A percentile compares a stretch with the other conserved stretches of the same genome.
Conservation (phyloP, 371 early-diverging fungal genomes). For the Blastocladiella emersonii region DNA sequence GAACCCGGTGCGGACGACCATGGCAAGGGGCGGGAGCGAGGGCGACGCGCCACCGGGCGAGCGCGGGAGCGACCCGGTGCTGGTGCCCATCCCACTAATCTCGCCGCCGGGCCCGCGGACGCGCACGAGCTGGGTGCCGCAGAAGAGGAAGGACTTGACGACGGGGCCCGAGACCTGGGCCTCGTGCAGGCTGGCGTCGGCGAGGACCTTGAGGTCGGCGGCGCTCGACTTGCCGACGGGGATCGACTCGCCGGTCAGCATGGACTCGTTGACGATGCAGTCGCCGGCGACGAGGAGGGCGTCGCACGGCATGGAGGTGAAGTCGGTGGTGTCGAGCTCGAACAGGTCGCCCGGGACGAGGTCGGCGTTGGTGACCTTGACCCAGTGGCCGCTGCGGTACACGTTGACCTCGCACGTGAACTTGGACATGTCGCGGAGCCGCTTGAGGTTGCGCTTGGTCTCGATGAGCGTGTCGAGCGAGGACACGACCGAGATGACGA, state of each 20-base stretch:
- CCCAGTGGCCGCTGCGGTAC: conserved; percentile 49
- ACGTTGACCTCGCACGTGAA: conserved; percentile 68
- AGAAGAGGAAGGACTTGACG: conserved; percentile 69
- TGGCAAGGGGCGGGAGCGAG: conserved; percentile 42
- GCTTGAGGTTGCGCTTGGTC: conserved; percentile 58
- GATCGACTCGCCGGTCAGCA: conserved; percentile 93
- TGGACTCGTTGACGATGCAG: conserved; percentile 95
- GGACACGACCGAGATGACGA: conserved; percentile 42
- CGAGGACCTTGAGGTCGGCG: conserved; percentile 24
- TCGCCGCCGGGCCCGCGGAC: conserved; percentile 33
- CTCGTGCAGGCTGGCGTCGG: conserved; percentile 42
- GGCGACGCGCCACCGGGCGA: neutral
- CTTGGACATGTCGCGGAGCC: conserved; percentile 73
- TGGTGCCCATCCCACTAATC: conserved; percentile 12
- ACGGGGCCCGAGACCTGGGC: conserved; percentile 53
- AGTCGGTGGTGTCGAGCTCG: conserved; percentile 48
- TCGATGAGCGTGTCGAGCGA: conserved; percentile 59
- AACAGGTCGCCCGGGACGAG: conserved; percentile 91
- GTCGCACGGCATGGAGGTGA: conserved; percentile 82
- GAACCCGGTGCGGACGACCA: conserved; percentile 91
- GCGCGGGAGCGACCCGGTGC: neutral
- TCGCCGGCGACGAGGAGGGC: conserved; percentile 88
- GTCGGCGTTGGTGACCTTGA: conserved; percentile 26
- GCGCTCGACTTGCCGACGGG: conserved; percentile 35
- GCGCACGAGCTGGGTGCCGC: conserved; percentile 85